phyloP scores from a whole-genome alignment of 2,329 filamentous ascomycete genomes.

The Pseudocercospora cruenta region DNA sequence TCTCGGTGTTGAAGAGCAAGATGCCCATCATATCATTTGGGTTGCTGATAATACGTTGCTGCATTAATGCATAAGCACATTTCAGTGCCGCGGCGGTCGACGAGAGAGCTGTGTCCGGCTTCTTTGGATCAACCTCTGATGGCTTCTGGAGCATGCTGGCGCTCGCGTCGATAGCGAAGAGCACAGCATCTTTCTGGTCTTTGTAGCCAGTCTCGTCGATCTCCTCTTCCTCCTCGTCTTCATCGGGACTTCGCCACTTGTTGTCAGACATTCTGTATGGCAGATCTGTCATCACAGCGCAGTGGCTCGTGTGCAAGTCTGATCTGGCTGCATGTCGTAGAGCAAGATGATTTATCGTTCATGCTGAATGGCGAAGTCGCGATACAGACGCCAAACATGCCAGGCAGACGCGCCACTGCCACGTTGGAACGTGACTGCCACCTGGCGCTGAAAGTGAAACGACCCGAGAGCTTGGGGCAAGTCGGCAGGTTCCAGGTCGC shows the following conservation, averaged over 20 bases:
- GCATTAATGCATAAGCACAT: conserved; percentile 93
- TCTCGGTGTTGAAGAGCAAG: conserved; percentile 84
- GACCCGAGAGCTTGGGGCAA: background rate
- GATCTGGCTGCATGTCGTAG: background rate
- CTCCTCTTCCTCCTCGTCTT: conserved; percentile 67
- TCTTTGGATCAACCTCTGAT: conserved; percentile 68
- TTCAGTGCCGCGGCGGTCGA: conserved; percentile 83
- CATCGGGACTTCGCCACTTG: conserved; percentile 43
- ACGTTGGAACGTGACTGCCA: background rate
- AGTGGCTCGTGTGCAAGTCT: background rate
- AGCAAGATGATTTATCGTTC: background rate
- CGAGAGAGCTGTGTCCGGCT: conserved; percentile 71
- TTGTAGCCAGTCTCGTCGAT: conserved; percentile 78
- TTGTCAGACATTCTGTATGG: conserved; percentile 28
- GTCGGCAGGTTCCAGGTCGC: background rate
- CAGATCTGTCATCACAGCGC: conserved; percentile 7
- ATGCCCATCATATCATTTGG: conserved; percentile 98
- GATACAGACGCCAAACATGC: background rate
- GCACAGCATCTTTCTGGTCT: conserved; percentile 92
- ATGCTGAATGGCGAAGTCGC: background rate
- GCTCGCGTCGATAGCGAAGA: conserved; percentile 92
- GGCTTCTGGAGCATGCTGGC: conserved; percentile 78
- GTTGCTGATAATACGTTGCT: conserved; percentile 96
- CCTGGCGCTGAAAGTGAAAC: background rate
- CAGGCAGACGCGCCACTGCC: background rate